Conservation (phyloP, 257 asterid species). For the Rhazya stricta region DNA sequence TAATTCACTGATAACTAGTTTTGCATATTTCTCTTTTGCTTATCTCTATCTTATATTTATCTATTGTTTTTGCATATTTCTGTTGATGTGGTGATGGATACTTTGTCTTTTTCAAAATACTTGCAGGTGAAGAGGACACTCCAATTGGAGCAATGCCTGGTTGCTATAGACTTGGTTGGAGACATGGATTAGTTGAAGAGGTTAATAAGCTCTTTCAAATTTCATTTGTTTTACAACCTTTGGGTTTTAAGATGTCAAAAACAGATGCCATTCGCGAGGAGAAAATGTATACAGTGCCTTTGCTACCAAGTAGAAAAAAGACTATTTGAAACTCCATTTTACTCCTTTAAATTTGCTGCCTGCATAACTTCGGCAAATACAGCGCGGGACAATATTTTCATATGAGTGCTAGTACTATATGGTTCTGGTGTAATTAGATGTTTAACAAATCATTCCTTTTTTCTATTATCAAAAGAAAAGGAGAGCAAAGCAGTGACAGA, state of each 20-base stretch:
- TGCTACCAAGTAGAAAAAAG: neutral
- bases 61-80: neutral
- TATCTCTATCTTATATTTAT: neutral
- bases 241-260: neutral
- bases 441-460: neutral
- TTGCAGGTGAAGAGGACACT: slow-evolving; percentile 88
- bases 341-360: neutral
- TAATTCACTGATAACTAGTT: neutral
- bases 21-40: neutral
- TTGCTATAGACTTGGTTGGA: slow-evolving; percentile 97
- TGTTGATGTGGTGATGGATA: slow-evolving; percentile 12
- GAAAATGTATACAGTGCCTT: neutral
- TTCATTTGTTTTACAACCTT: slow-evolving; percentile 12
- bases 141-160: slow-evolving; percentile 99
- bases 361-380: neutral
- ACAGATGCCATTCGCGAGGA: neutral
- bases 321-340: neutral
- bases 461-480: neutral
- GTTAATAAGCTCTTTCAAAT: slow-evolving; percentile 31
- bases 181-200: slow-evolving; percentile 96
- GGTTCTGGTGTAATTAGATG: neutral
- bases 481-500: neutral
- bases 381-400: no score
- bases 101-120: slow-evolving; percentile 9
- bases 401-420: neutral